A percentile compares a stretch with the other conserved stretches of the same genome.
Evolutionary conservation across 768 basidiomycete species (phyloP).

Genomic region (Tricholoma sp.): DNA sequence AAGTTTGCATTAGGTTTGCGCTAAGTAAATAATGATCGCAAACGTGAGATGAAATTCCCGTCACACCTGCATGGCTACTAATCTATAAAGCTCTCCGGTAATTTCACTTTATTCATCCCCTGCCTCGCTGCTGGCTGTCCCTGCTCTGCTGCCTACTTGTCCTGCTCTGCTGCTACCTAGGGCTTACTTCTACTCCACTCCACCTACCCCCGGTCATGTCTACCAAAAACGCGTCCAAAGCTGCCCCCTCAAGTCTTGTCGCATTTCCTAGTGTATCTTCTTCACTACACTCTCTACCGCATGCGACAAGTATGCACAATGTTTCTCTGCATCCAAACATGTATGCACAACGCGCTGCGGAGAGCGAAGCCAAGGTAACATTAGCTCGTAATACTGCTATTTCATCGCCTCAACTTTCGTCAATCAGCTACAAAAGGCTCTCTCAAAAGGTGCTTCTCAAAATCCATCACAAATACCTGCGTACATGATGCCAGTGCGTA

Average conservation of each 20-base stretch:
- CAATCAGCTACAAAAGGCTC: conserved; percentile 54
- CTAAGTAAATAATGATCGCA: conserved; percentile 18
- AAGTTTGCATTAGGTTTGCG: too few species aligned
- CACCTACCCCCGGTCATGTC: conserved; percentile 27
- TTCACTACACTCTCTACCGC: conserved; percentile 62
- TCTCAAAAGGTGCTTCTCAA: conserved; percentile 49
- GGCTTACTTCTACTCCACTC: conserved; percentile 9
- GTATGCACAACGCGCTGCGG: conserved; percentile 62
- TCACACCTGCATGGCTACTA: conserved; percentile 26
- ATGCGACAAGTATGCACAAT: conserved; percentile 64
- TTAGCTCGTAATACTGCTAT: background rate
- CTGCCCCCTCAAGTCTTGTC: conserved; percentile 51
- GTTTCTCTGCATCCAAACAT: conserved; percentile 65
- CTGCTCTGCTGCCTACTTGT: conserved; percentile 5
- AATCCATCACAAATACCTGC: conserved; percentile 24
- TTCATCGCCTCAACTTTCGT: conserved; percentile 2
- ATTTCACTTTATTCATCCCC: conserved; percentile 17
- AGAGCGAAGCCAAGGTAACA: conserved; percentile 73
- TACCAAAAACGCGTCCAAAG: conserved; percentile 26
- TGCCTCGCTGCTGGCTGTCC: conserved; percentile 15
- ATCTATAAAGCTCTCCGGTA: conserved; percentile 29
- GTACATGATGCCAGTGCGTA: conserved; percentile 35
- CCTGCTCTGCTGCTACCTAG: conserved; percentile 6
- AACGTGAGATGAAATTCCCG: conserved; percentile 24
- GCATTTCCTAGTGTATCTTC: conserved; percentile 71